Base-by-base conservation (phyloP, 1,284 basidiomycete species). In the Anthracocystis panici-leucophaei region DNA sequence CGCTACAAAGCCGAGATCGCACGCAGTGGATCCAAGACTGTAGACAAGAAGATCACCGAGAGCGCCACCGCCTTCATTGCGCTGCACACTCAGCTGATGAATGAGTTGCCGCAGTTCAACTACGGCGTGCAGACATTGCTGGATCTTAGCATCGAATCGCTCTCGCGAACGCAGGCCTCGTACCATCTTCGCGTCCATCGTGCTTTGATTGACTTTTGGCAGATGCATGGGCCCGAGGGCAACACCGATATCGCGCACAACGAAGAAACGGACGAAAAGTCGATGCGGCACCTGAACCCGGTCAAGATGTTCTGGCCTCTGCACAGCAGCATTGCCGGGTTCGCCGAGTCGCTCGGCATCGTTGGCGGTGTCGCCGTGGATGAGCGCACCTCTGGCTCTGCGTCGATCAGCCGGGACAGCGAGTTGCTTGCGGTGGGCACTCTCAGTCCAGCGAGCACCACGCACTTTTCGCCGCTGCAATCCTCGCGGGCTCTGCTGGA, bases 51-150 rank as follows among this genome's bases (percentile, higher is more conserved):
- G 68, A 63, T 75, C 29, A 45, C 72, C 21, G 78, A 78, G 25
- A 81, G 81, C 21, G 85, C 85, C 5, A 78, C 79, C 18, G 82
- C 83, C 14, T 87, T 85, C 58, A 58, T 84, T 40, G 82, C 85
- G 12, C 72, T 87, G 18, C 84, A 86, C 50, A 65, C 77, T 2
- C 86, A 86, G 67, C 84, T 87, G 25, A 74, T 85, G 59, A 82
- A 86, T 44, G 86, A 87, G 62, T 75, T 87, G 21, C 86, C 86
- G 2, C 68, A 79, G 31, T 83, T 86, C 72, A 78, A 86, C 51
- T 79, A 80, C 55, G 82, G 83, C 58, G 71, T 86, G 5, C 81
- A 83, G 52, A 72, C 79, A n/a, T 74, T 85, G 27, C 66, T 86
- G 49, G 82, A 86, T 49, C 78, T 83, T 42, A 82, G 85, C 63